A percentile compares a stretch with the other conserved stretches of the same genome.
These are phyloP conservation scores for Stephania cephalantha DNA, from an alignment of 164 flowering plant species.

Conservation along the genomic window DNA sequence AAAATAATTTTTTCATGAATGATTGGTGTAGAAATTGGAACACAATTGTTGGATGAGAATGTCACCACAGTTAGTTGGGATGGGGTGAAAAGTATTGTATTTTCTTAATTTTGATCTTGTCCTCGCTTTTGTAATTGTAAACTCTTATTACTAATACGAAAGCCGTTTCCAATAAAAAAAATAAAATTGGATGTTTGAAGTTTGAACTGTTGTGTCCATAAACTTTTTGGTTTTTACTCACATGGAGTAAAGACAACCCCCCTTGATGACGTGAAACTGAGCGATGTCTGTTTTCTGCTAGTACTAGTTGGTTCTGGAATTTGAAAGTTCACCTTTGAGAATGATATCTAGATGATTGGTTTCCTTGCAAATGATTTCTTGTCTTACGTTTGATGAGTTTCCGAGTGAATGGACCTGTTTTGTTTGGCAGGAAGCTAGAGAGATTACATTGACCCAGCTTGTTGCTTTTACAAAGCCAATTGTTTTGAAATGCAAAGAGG, in stretches of 20 bases:
- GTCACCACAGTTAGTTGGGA: no score
- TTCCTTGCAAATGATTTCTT: neutral
- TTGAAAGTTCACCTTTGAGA: neutral
- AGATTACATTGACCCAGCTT: constrained; percentile 59
- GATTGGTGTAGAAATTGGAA: neutral
- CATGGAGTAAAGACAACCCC: neutral
- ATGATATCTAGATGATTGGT: neutral
- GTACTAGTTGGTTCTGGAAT: neutral
- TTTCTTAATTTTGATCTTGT: no score
- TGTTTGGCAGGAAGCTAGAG: constrained; percentile 68
- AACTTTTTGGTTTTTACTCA: neutral
- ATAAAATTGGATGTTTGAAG: neutral
- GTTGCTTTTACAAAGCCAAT: constrained; percentile 50
- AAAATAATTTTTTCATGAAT: neutral
- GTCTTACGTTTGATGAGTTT: neutral
- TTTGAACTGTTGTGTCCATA: neutral
- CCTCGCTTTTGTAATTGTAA: no score
- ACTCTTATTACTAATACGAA: no score
- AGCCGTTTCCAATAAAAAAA: no score
- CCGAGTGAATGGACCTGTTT: constrained; percentile 9
- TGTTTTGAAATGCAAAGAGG: constrained; percentile 83
- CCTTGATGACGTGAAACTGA: neutral
- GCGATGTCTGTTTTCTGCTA: neutral
- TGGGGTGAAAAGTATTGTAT: no score
- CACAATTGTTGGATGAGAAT: no score